Base-by-base conservation (phyloP, 495 filamentous ascomycete species). In the Lineolata rhizophorae region DNA sequence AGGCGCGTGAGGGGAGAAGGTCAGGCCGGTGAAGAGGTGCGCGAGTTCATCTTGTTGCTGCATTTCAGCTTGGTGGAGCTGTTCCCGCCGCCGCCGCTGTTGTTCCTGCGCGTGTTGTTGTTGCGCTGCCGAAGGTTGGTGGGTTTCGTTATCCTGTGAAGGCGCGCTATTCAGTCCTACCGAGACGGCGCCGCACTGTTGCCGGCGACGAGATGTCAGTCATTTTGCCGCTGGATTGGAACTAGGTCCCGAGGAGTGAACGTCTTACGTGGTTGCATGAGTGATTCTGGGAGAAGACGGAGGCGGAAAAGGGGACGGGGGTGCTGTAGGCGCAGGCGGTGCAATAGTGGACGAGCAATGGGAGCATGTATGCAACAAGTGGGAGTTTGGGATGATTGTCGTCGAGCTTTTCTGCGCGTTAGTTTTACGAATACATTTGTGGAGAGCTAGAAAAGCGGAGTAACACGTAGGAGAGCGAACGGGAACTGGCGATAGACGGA, bases 21-120 rank as follows among this genome's bases (percentile, higher is more conserved):
- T 47, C 41, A 52, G 39, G 35, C 41, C 41, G 18, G 48, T 40
- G 36, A 55, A 55, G 31, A 55, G 44, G 32, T 38, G 30, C 11
- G 43, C 43, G 2, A 55, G 46, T 41, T 53, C 51, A 22, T 55
- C 51, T 34, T 55, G 51, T 35, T 54, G 51, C 35, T 53, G 49
- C 35, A 44, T 42, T 20, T 41, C 35, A 26, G 38, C 29, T 32
- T 32, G 10, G 27, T 31, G 30, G 39, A 50, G 45, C 39, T 46
- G 30, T 30, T n/a, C n/a, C n/a, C n/a, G n/a, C n/a, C n/a, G n/a
- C n/a, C n/a, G n/a, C n/a, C n/a, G n/a, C n/a, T n/a, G n/a, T n/a
- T n/a, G n/a, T n/a, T n/a, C n/a, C n/a, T n/a, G n/a, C n/a, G n/a
- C n/a, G n/a, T n/a, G n/a, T n/a, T n/a, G n/a, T n/a, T n/a, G n/a